Base-by-base conservation (phyloP, 495 filamentous ascomycete species). In the Bombardia bombarda region DNA sequence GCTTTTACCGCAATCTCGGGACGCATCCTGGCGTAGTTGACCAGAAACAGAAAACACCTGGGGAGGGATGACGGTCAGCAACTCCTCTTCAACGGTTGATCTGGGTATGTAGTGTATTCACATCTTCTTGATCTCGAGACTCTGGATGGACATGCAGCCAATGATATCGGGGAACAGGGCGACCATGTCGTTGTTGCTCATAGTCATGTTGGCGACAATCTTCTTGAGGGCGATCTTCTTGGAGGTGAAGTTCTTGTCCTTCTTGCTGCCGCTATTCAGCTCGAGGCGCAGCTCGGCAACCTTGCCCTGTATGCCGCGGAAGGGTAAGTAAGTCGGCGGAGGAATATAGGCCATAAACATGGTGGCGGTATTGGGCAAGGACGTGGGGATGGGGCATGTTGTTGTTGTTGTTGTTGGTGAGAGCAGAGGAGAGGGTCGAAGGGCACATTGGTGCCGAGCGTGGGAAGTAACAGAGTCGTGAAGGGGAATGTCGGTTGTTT, bases 141-240 rank as follows among this genome's bases (percentile, higher is more conserved):
- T 90, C 33, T 83, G 83, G 42, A 97, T 84, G 44, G 83, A 79
- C 92, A 99, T 99, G 70, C 89, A 95, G 38, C 70, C 80, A 52
- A 97, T 82, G 28, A 99, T 82, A 62, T 99, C 92, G 19, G 93
- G 89, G 52, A 99, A 99, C 45, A 99, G 68, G 18, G 85, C 87
- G 40, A 96, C 84, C 92, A 99, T 99, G 64, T 99, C 92, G 55
- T 99, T 99, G 64, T 97, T 99, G 77, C 88, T 95, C 92, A 97
- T 97, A 42, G 92, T 97, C 92, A 99, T 97, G 60, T 97, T 99
- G 52, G 92, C 92, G 56, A 99, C 92, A 51, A 99, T 97, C 74
- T 96, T 96, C 80, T 99, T 99, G 39, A 99, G 74, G 22, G 92
- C 90, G 58, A 95, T 95, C 78, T 97, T 97, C 74, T 97, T 99